phyloP scores from a whole-genome alignment of 495 filamentous ascomycete genomes.

The Bathelium albidoporum region DNA sequence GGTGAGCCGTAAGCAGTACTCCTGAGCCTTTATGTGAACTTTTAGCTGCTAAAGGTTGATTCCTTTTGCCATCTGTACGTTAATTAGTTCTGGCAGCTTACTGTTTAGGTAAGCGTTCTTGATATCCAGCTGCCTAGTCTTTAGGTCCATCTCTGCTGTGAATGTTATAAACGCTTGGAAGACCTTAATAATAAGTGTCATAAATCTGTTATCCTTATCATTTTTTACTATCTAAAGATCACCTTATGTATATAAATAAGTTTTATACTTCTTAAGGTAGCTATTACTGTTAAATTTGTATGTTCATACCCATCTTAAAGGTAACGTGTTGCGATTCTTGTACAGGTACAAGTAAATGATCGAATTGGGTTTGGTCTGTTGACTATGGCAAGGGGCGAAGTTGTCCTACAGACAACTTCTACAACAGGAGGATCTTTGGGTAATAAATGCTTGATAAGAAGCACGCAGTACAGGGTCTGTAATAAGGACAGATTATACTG shows the following conservation, averaged over 20 bases:
- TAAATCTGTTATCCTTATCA: neutral
- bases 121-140: neutral
- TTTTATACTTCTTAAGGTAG: slow-evolving; percentile 1
- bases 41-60: neutral
- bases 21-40: neutral
- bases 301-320: neutral
- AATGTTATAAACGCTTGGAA: neutral
- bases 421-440: too few relatives aligned
- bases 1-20: neutral
- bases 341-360: too few relatives aligned
- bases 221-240: neutral
- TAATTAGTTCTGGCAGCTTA: neutral
- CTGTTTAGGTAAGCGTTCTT: neutral
- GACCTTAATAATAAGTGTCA: neutral
- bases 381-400: too few relatives aligned
- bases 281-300: neutral
- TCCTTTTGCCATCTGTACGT: neutral
- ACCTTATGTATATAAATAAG: neutral
- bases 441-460: too few relatives aligned
- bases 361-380: too few relatives aligned
- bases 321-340: too few relatives aligned
- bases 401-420: too few relatives aligned
- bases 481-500: too few relatives aligned
- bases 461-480: too few relatives aligned
- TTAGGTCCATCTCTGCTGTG: neutral